These are phyloP conservation scores for Carex parvula DNA, from an alignment of 176 grass and related monocot genomes.

Conservation along the genomic window DNA sequence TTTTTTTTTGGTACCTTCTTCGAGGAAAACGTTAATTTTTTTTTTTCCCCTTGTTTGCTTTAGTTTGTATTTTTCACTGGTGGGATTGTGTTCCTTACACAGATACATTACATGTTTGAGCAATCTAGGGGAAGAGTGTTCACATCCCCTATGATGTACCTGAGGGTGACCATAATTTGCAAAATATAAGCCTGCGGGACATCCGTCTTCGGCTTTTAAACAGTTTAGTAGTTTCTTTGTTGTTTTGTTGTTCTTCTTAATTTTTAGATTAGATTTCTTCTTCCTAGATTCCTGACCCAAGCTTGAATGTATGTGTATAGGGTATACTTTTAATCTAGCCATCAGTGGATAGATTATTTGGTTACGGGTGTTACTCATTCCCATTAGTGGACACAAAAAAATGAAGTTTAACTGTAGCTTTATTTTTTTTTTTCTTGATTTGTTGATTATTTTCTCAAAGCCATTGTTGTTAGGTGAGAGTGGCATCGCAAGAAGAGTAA, in stretches of 20 bases:
- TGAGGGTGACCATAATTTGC: constrained; percentile 43
- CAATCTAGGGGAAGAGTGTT: constrained; percentile 58
- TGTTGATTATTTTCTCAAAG: background rate
- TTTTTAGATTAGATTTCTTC: background rate
- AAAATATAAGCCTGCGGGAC: constrained; percentile 57
- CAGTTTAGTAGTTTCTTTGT: constrained; percentile 25
- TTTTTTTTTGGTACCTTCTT: background rate
- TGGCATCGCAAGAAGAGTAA: constrained; percentile 67
- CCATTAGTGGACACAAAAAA: background rate
- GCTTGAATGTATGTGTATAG: background rate
- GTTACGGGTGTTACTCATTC: background rate
- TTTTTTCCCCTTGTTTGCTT: constrained; percentile 8
- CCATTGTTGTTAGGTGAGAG: constrained; percentile 56
- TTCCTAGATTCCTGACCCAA: background rate
- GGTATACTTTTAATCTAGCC: background rate
- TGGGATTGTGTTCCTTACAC: constrained; percentile 78
- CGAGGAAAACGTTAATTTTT: constrained; percentile 26
- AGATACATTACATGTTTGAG: constrained; percentile 74
- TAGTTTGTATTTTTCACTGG: constrained; percentile 99
- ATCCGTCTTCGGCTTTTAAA: constrained; percentile 81
- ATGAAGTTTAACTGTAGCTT: background rate
- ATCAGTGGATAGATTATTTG: background rate
- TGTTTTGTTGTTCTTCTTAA: background rate
- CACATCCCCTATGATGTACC: constrained; percentile 68
- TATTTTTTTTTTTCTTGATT: background rate